Percentiles rank a stretch among this genome's conserved stretches.
Evolutionary conservation across 495 filamentous ascomycete genomes (phyloP).

Genomic region (Rhypophila decipiens): DNA sequence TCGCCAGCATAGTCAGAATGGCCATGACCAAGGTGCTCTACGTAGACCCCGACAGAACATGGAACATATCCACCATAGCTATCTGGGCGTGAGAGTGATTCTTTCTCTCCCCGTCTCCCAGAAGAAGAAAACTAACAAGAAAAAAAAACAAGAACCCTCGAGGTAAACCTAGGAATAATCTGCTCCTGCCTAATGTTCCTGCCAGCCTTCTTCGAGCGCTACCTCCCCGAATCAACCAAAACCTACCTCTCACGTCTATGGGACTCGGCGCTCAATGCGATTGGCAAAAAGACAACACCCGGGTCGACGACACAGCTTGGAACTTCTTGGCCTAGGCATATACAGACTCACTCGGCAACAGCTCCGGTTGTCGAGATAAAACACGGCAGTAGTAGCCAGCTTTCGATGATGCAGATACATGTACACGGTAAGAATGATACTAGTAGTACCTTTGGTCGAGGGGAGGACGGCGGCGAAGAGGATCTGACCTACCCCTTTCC

Average conservation of each 20-base stretch:
- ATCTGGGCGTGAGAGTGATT: constrained; percentile 1
- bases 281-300: too few species aligned
- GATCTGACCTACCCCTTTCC: too few species aligned
- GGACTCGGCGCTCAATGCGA: constrained; percentile 1
- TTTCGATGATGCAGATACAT: too few species aligned
- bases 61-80: constrained; percentile 3
- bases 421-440: too few species aligned
- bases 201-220: constrained; percentile 1
- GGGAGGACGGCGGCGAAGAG: too few species aligned
- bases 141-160: constrained; percentile 1
- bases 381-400: too few species aligned
- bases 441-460: too few species aligned
- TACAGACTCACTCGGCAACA: too few species aligned
- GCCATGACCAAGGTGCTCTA: constrained; percentile 1
- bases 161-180: constrained; percentile 5
- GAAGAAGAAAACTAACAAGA: not conserved
- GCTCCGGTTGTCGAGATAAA: too few species aligned
- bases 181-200: constrained; percentile 4
- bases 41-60: not conserved
- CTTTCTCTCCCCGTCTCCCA: not conserved
- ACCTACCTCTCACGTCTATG: not conserved
- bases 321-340: too few species aligned
- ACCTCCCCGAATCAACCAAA: not conserved
- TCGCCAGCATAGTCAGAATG: not conserved
- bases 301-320: too few species aligned